A percentile compares a stretch with the other conserved stretches of the same genome.
Conservation (phyloP, 2,329 filamentous ascomycete genomes). For the Bipolaris oryzae region DNA sequence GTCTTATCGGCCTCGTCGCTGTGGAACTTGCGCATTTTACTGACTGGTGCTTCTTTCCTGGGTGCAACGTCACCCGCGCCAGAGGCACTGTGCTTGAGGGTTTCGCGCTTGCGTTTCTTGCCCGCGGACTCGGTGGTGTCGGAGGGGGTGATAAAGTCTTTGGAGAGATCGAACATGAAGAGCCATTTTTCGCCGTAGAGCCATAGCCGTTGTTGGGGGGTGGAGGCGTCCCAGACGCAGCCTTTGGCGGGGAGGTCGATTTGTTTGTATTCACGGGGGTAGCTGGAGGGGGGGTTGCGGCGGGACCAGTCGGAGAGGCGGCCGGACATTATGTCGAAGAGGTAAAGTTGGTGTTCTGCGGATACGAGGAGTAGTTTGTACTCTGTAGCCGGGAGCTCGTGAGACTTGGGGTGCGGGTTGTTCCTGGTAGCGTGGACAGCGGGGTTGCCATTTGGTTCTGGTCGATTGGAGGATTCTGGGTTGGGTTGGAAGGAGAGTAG, state of each 20-base stretch:
- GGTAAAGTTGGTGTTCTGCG: conserved; percentile 70
- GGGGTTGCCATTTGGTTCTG: conserved; percentile 53
- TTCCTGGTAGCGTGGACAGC: conserved; percentile 57
- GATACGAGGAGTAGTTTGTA: conserved; percentile 66
- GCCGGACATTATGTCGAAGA: conserved; percentile 80
- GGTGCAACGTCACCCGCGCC: conserved; percentile 63
- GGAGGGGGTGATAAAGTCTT: conserved; percentile 63
- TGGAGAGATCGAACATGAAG: conserved; percentile 86
- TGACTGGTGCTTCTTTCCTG: conserved; percentile 53
- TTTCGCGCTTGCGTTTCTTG: conserved; percentile 42
- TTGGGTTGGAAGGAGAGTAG: conserved; percentile 55
- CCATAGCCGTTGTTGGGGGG: conserved; percentile 69
- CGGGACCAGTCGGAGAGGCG: conserved; percentile 84
- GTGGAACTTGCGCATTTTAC: conserved; percentile 57
- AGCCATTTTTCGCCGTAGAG: conserved; percentile 85
- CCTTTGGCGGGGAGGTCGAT: conserved; percentile 83
- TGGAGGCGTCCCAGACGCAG: conserved; percentile 77
- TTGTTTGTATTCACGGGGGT: conserved; percentile 75
- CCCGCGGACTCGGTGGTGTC: conserved; percentile 21
- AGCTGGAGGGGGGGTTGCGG: conserved; percentile 74
- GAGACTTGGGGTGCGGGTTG: conserved; percentile 60
- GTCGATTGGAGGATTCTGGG: conserved; percentile 23
- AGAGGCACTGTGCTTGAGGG: conserved; percentile 50
- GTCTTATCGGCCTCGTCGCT: conserved; percentile 46
- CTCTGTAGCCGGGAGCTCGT: conserved; percentile 61